phyloP scores from a whole-genome alignment of 768 basidiomycete species.

The Naganishia vaughanmartiniae region DNA sequence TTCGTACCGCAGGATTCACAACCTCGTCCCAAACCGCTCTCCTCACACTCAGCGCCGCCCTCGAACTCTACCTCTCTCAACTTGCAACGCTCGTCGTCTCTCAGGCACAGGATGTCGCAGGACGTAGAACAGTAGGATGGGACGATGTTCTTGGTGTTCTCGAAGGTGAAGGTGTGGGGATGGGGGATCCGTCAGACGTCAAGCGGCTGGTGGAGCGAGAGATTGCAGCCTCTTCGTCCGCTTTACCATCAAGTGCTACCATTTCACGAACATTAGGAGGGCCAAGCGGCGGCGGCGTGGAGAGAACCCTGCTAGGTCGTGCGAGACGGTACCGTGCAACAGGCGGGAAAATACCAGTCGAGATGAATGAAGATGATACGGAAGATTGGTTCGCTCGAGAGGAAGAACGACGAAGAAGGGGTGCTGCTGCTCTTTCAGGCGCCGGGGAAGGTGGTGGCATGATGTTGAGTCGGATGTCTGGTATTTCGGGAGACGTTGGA shows the following conservation, averaged over 20 bases:
- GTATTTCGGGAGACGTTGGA: background rate
- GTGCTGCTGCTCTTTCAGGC: background rate
- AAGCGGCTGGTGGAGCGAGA: constrained; percentile 14
- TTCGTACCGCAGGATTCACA: constrained; percentile 23
- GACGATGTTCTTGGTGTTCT: constrained; percentile 26
- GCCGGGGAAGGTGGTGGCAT: background rate
- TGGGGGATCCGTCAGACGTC: constrained; percentile 9
- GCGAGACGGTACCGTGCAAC: constrained; percentile 15
- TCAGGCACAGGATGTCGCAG: constrained; percentile 21
- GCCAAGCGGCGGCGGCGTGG: background rate
- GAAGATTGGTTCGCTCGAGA: constrained; percentile 23
- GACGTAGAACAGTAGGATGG: constrained; percentile 5
- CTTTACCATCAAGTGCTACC: background rate
- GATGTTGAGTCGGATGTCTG: constrained; percentile 22
- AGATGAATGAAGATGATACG: constrained; percentile 17
- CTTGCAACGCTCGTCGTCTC: background rate
- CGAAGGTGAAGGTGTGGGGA: background rate
- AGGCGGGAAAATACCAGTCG: constrained; percentile 13
- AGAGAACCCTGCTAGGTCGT: background rate
- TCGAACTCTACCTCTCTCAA: constrained; percentile 2
- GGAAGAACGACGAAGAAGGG: background rate
- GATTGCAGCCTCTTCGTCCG: background rate
- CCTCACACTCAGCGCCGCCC: constrained; percentile 12
- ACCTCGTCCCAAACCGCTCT: constrained; percentile 8
- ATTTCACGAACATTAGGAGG: background rate